Percentiles rank a stretch among this genome's conserved stretches.
phyloP scores from a whole-genome alignment of 805 yeast genomes.

The Danielia oregonensis region DNA sequence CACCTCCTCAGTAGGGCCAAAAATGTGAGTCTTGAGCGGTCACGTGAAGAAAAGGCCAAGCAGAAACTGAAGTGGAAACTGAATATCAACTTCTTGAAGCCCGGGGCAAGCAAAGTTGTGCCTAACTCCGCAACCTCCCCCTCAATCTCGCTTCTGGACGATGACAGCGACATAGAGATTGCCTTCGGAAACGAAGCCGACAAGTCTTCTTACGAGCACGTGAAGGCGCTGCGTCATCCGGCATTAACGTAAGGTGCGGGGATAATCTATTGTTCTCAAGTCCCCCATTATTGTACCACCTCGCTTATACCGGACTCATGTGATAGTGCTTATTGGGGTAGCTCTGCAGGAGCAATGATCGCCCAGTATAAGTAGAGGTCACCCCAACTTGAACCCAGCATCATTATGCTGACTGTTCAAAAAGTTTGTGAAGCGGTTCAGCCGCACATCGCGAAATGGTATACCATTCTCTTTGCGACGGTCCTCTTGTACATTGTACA shows the following conservation, averaged over 20 bases:
- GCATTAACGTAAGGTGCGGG: too few relatives aligned
- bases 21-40: slow-evolving; percentile 11
- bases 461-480: slow-evolving; percentile 7
- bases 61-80: slow-evolving; percentile 21
- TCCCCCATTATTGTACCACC: too few relatives aligned
- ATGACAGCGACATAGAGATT: slow-evolving; percentile 29
- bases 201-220: slow-evolving; percentile 14
- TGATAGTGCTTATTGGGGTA: background rate
- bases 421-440: slow-evolving; percentile 2
- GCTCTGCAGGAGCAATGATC: too few relatives aligned
- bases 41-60: slow-evolving; percentile 16
- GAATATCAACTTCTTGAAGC: slow-evolving; percentile 13
- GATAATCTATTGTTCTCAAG: too few relatives aligned
- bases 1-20: slow-evolving; percentile 11
- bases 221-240: too few relatives aligned
- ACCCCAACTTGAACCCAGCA: too few relatives aligned
- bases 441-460: slow-evolving; percentile 10
- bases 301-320: too few relatives aligned
- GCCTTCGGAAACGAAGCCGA: slow-evolving; percentile 25
- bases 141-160: slow-evolving; percentile 2
- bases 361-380: too few relatives aligned
- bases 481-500: slow-evolving; percentile 10
- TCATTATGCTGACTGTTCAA: background rate
- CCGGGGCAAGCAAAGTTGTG: background rate
- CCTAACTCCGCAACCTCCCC: background rate